Evolutionary conservation across 2,329 filamentous ascomycete genomes (phyloP).

Genomic region (Drechslerella stenobrocha): DNA sequence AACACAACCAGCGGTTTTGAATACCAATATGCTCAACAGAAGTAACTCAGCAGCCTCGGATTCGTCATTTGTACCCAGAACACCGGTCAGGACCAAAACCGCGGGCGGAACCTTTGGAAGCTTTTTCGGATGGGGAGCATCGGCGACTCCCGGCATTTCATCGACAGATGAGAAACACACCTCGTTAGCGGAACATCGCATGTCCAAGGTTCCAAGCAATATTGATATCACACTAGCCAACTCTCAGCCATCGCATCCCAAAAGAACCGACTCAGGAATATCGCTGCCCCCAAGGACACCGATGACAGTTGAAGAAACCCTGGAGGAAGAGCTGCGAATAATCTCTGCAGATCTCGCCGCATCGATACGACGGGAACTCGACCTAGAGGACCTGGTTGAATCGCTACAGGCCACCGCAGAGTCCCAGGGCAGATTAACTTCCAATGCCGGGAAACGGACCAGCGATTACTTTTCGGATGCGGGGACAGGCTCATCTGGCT

Average conservation of each 20-base stretch:
- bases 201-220: slow-evolving; percentile 44
- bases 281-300: slow-evolving; percentile 52
- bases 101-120: slow-evolving; percentile 20
- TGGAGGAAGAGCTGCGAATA: slow-evolving; percentile 91
- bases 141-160: slow-evolving; percentile 23
- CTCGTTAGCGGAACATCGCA: slow-evolving; percentile 36
- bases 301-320: slow-evolving; percentile 54
- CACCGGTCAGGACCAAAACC: slow-evolving; percentile 36
- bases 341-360: slow-evolving; percentile 89
- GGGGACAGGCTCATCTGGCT: slow-evolving; percentile 64
- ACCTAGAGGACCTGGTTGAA: slow-evolving; percentile 91
- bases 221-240: slow-evolving; percentile 43
- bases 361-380: slow-evolving; percentile 93
- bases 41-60: slow-evolving; percentile 41
- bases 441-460: slow-evolving; percentile 69
- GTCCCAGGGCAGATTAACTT: slow-evolving; percentile 56
- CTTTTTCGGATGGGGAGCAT: slow-evolving; percentile 41
- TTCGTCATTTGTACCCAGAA: slow-evolving; percentile 32
- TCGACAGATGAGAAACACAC: slow-evolving; percentile 21
- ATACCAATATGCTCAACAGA: slow-evolving; percentile 32
- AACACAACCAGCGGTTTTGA: slow-evolving; percentile 27
- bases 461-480: slow-evolving; percentile 99
- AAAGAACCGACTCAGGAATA: slow-evolving; percentile 51
- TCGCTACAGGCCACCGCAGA: slow-evolving; percentile 76
- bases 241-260: slow-evolving; percentile 37